Evolutionary conservation across 2,329 filamentous ascomycete genomes (phyloP), one percentile per base, ranked within the genome.

Genomic region (Cryphonectria radicalis): DNA sequence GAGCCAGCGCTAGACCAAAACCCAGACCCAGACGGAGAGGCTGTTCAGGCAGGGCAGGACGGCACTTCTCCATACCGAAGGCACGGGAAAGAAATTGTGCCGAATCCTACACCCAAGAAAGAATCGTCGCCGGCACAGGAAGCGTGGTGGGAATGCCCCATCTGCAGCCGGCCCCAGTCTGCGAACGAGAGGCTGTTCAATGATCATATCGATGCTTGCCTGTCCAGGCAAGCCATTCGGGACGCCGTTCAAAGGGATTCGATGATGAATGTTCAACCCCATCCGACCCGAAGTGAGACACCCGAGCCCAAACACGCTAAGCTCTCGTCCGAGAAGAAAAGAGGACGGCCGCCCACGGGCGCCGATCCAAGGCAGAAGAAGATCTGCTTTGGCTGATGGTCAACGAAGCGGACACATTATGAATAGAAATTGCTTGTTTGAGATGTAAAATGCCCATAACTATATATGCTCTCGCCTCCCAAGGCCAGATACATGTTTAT

Each of bases 201-300:
- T 75, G 89, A 92, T 70, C 96, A 99, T 77, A 94, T 99, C 67
- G 96, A 99, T 79, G 88, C 92, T 11, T 99, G 96, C 79, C 86
- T 99, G 1, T 98, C 95, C 0, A 87, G 91, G 69, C 90, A 93
- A 77, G 93, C 94, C 0, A 98, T 99, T 76, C 91, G 91, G 63
- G 93, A 98, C 76, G 92, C 90, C 0, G 91, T 96, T 0, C 90
- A 93, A 70, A 86, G 86, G 69, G 81, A 85, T 72, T 78, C 77
- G 65, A 66, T 77, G 42, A 70, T 78, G 40, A 70, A 77, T 73
- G 74, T 72, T 63, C 57, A 72, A 64, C 22, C 66, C 50, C 66
- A 72, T 25, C 42, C 63, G 59, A 68, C 46, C 67, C 76, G 46
- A 67, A 81, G 81, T 57, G 77, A 78, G 17, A 82, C 80, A 3